phyloP scores from a whole-genome alignment of 2,329 filamentous ascomycete genomes.

The Cyphellophora europaea region DNA sequence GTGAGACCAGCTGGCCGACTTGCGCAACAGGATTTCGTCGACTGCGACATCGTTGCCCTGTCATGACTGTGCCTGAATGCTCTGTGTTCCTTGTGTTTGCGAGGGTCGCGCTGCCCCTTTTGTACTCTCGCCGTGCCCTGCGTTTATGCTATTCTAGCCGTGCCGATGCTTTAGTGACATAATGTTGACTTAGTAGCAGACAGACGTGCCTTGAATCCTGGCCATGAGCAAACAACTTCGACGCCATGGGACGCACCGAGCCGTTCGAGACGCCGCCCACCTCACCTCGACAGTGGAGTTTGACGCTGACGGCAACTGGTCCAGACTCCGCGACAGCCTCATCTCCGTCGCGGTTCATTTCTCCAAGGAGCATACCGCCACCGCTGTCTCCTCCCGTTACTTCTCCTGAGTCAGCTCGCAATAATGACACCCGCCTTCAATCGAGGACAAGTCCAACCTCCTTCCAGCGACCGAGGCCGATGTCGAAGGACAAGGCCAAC shows the following conservation, averaged over 20 bases:
- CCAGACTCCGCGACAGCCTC: not conserved
- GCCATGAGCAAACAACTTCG: too few species aligned
- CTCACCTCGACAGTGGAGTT: not conserved
- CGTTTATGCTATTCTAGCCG: not conserved
- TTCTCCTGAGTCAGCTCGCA: slow-evolving; percentile 1
- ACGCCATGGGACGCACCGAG: not conserved
- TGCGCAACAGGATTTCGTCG: too few species aligned
- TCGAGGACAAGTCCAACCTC: slow-evolving; percentile 4
- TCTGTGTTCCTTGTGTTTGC: too few species aligned
- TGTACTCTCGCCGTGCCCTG: not conserved
- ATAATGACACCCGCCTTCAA: slow-evolving; percentile 3
- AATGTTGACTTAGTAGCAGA: not conserved
- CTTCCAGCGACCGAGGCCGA: slow-evolving; percentile 2
- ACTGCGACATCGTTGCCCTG: too few species aligned
- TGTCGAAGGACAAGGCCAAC: not conserved
- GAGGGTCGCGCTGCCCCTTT: too few species aligned
- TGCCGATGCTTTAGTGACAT: not conserved
- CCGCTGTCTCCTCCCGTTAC: not conserved
- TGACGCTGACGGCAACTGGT: not conserved
- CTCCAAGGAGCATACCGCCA: not conserved
- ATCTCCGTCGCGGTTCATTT: not conserved
- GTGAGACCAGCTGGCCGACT: too few species aligned
- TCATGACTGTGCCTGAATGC: too few species aligned
- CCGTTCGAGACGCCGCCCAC: not conserved
- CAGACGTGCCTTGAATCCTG: not conserved